A percentile compares a stretch with the other conserved stretches of the same genome.
Evolutionary conservation across 306 rosid genomes (phyloP).

Genomic region (Begonia peltatifolia): DNA sequence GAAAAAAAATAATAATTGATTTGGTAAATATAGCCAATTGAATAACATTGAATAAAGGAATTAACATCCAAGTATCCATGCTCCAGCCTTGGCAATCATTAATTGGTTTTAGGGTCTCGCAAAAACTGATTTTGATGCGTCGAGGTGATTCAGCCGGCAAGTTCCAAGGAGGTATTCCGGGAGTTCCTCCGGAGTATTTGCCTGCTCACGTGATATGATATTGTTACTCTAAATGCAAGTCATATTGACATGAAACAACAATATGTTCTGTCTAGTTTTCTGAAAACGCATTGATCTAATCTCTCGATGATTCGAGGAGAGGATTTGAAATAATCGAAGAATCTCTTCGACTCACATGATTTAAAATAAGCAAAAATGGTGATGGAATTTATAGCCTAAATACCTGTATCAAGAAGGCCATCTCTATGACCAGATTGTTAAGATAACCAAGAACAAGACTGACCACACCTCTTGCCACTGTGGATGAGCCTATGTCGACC

Average conservation of each 20-base stretch:
- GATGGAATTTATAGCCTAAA: background rate
- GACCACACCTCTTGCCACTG: slow-evolving; percentile 76
- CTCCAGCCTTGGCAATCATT: too few species aligned
- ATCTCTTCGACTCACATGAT: background rate
- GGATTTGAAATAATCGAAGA: background rate
- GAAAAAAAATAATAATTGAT: too few species aligned
- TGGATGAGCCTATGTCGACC: slow-evolving; percentile 67
- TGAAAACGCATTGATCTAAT: background rate
- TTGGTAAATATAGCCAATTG: too few species aligned
- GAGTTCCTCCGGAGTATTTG: slow-evolving; percentile 64
- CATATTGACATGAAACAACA: background rate
- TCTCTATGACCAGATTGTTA: slow-evolving; percentile 76
- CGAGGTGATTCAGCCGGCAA: slow-evolving; percentile 66
- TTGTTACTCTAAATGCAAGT: background rate
- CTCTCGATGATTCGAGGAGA: background rate
- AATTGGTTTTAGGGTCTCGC: slow-evolving; percentile 14
- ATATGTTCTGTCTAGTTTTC: background rate
- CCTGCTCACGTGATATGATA: slow-evolving; percentile 29
- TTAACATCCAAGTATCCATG: too few species aligned
- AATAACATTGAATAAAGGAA: too few species aligned
- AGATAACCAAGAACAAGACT: slow-evolving; percentile 84
- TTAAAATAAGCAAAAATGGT: background rate
- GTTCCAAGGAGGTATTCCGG: slow-evolving; percentile 78
- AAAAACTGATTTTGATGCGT: slow-evolving; percentile 42
- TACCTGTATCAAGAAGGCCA: slow-evolving; percentile 93